Percentiles rank a stretch among this genome's conserved stretches.
Evolutionary conservation across 2,329 filamentous ascomycete genomes (phyloP).

Genomic region (Nemania bipapillata): DNA sequence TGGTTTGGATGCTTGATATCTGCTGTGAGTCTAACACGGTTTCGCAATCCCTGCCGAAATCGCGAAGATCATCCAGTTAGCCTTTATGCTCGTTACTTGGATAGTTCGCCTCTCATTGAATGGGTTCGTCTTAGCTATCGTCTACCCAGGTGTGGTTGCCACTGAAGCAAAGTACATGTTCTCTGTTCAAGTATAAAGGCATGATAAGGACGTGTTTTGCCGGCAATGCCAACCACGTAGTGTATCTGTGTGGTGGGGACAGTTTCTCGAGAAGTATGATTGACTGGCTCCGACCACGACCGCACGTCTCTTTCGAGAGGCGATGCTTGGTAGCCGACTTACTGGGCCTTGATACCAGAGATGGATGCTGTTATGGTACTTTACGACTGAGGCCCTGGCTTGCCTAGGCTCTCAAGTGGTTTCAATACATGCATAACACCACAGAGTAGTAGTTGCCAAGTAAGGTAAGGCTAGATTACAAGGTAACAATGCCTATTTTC

Average conservation of each 20-base stretch:
- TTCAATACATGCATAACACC: constrained; percentile 20
- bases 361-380: not conserved
- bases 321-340: constrained; percentile 3
- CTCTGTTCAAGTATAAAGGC: constrained; percentile 15
- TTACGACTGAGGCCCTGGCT: not conserved
- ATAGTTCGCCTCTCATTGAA: constrained; percentile 22
- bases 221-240: constrained; percentile 31
- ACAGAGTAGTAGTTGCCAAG: constrained; percentile 16
- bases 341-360: not conserved
- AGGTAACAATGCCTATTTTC: constrained; percentile 2
- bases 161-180: not conserved
- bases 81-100: constrained; percentile 36
- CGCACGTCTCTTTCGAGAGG: constrained; percentile 11
- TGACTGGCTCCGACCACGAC: constrained; percentile 4
- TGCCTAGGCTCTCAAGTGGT: not conserved
- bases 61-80: constrained; percentile 42
- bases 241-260: not conserved
- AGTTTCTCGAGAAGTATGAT: not conserved
- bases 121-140: constrained; percentile 10
- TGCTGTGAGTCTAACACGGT: constrained; percentile 44
- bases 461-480: constrained; percentile 4
- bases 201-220: constrained; percentile 24
- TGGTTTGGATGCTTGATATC: constrained; percentile 37
- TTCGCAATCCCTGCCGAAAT: constrained; percentile 47
- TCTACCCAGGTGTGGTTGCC: constrained; percentile 7